These are phyloP conservation scores for Lindgomyces ingoldianus DNA, from an alignment of 495 filamentous ascomycete genomes.

Conservation along the genomic window DNA sequence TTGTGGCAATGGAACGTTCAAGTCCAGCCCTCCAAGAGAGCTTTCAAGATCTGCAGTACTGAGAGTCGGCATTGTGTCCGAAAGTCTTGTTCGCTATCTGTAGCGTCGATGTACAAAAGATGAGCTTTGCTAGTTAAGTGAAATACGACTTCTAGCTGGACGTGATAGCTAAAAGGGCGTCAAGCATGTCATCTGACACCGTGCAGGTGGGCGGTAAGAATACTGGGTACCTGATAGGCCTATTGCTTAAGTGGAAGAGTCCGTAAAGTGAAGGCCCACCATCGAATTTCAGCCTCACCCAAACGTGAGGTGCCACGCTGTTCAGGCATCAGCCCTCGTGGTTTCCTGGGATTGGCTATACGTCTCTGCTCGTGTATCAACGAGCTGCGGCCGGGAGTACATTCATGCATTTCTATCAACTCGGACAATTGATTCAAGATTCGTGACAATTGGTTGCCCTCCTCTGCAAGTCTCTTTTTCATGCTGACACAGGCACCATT, in stretches of 20 bases:
- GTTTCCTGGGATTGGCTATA: slow-evolving; percentile 5
- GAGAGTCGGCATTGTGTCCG: not conserved
- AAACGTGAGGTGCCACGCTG: not conserved
- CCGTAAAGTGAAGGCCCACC: not conserved
- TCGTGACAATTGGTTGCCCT: too few relatives aligned
- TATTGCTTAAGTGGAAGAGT: not conserved
- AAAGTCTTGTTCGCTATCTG: not conserved
- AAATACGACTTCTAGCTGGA: not conserved
- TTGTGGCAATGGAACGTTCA: slow-evolving; percentile 10
- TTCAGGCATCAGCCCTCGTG: slow-evolving; percentile 9
- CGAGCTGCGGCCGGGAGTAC: not conserved
- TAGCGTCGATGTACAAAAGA: not conserved
- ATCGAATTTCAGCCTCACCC: slow-evolving; percentile 15
- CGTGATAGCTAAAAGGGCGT: not conserved
- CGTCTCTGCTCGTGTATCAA: not conserved
- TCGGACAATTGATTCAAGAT: too few relatives aligned
- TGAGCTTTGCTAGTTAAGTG: not conserved
- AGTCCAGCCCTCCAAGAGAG: not conserved
- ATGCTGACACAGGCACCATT: too few relatives aligned
- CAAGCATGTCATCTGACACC: not conserved
- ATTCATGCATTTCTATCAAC: too few relatives aligned
- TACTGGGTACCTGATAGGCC: not conserved
- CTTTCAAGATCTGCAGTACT: slow-evolving; percentile 10
- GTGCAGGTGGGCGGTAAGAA: not conserved
- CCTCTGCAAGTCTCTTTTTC: too few relatives aligned